Evolutionary conservation across 129 eudicot genomes (phyloP), one percentile per base, ranked within the genome.

Genomic region (Rutidosis leptorrhynchoides): DNA sequence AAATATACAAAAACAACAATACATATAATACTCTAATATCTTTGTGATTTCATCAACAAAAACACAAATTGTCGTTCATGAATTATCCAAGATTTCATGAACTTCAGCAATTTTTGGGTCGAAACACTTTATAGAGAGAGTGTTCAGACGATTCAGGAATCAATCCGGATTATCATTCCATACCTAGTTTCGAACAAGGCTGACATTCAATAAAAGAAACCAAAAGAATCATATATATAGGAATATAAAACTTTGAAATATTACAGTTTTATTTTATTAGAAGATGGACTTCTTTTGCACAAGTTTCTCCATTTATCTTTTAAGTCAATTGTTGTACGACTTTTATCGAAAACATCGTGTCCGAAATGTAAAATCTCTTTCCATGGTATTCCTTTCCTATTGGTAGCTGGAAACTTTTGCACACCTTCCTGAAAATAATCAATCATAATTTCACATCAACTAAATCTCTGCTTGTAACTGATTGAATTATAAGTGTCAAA

Each of bases 231-330:
- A 65, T 48, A 54, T 17, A 2, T 65, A 17, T 27, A 46, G 6
- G n/a, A 22, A 40, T 19, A 64, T 27, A 16, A 37, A 22, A 33
- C 57, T 30, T 30, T 59, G 48, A 2, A 45, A 21, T 32, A 22
- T 30, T 45, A 26, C 53, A 65, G 25, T 48, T 67, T 74, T 46
- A 3, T 68, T 58, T 67, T 74, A 68, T 74, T 74, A 1, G 37
- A 20, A 22, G 73, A 23, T 4, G 79, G 70, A 46, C 66, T 74
- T 78, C 73, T 78, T 83, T 80, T 88, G 74, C 84, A 51, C n/a
- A 90, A 59, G 73, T 90, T 90, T 72, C 97, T 80, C 97, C 97
- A 90, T 76, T 90, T 89, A 80, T 89, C 95, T 78, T 90, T 86
- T 52, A 90, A 76, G 77, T 90, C 95, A 6, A 75, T 55, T 1